Evolutionary conservation across 805 yeast genomes (phyloP).

Genomic region (Tetrapisispora iriomotensis): DNA sequence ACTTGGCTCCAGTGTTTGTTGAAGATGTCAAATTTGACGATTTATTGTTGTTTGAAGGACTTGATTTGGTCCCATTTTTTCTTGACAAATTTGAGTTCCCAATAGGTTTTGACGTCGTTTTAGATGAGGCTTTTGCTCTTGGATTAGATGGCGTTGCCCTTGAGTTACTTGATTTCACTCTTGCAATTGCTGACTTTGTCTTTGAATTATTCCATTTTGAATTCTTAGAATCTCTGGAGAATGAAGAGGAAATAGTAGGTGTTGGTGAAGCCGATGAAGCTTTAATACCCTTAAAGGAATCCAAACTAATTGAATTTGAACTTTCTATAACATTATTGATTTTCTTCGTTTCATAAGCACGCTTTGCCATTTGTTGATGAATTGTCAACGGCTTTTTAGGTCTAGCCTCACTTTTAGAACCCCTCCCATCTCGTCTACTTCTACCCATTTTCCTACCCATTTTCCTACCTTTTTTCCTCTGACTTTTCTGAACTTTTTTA

Average conservation of each 20-base stretch:
- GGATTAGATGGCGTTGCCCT: too few species aligned
- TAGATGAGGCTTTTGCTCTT: neutral
- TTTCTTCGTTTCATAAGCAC: conserved; percentile 20
- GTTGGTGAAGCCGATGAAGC: conserved; percentile 6
- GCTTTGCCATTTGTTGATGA: conserved; percentile 20
- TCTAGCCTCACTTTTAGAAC: conserved; percentile 1
- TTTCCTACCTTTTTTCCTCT: conserved; percentile 27
- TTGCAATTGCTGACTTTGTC: too few species aligned
- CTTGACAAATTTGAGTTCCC: too few species aligned
- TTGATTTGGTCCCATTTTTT: too few species aligned
- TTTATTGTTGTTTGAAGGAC: too few species aligned
- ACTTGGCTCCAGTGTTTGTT: too few species aligned
- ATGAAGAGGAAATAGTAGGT: too few species aligned
- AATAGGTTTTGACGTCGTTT: too few species aligned
- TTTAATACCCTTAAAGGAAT: conserved; percentile 29
- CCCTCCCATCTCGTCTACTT: conserved; percentile 1
- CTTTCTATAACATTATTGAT: conserved; percentile 34
- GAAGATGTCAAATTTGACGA: too few species aligned
- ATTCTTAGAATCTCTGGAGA: neutral
- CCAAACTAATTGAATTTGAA: conserved; percentile 32
- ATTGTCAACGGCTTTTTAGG: conserved; percentile 18
- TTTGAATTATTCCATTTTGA: too few species aligned
- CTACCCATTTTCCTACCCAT: conserved; percentile 21
- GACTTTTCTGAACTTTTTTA: conserved; percentile 6
- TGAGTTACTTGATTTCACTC: too few species aligned